These are phyloP conservation scores for Corallochytrium limacisporum DNA, from an alignment of 78 protist genomes.

Conservation along the genomic window DNA sequence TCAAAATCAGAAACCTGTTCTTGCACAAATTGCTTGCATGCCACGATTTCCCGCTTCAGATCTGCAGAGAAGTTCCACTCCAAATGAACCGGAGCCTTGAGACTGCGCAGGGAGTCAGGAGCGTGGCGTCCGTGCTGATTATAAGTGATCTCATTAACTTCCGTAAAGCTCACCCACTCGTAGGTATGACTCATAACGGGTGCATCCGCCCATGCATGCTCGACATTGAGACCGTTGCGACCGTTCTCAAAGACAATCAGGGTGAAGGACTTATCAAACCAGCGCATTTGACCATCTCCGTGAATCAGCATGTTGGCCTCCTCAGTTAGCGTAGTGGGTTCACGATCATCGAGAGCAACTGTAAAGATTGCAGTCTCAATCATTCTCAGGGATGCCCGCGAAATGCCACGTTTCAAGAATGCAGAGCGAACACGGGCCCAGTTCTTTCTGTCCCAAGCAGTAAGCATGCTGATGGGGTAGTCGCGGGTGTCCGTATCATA, in stretches of 20 bases:
- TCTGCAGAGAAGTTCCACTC: background rate
- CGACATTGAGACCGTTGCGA: constrained; percentile 5
- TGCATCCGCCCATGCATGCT: constrained; percentile 33
- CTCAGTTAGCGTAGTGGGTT: background rate
- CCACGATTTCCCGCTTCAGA: background rate
- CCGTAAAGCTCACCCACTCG: background rate
- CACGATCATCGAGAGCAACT: background rate
- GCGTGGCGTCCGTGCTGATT: background rate
- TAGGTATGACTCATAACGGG: background rate
- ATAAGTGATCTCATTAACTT: background rate
- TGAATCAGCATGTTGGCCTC: background rate
- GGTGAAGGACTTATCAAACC: constrained; percentile 44
- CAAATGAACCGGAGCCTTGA: background rate
- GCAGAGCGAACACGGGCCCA: too few species aligned
- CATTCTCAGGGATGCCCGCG: background rate
- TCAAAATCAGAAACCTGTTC: background rate
- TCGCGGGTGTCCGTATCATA: too few species aligned
- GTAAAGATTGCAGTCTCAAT: constrained; percentile 9
- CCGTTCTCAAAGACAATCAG: constrained; percentile 23
- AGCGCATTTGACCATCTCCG: constrained; percentile 22
- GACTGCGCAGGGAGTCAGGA: background rate
- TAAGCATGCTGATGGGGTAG: too few species aligned
- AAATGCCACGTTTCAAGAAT: too few species aligned
- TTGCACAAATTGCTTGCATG: background rate
- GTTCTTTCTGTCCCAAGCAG: too few species aligned